Evolutionary conservation across 371 early-diverging fungal genomes (phyloP), one percentile per base, ranked within the genome.

Genomic region (Parasitella parasitica): DNA sequence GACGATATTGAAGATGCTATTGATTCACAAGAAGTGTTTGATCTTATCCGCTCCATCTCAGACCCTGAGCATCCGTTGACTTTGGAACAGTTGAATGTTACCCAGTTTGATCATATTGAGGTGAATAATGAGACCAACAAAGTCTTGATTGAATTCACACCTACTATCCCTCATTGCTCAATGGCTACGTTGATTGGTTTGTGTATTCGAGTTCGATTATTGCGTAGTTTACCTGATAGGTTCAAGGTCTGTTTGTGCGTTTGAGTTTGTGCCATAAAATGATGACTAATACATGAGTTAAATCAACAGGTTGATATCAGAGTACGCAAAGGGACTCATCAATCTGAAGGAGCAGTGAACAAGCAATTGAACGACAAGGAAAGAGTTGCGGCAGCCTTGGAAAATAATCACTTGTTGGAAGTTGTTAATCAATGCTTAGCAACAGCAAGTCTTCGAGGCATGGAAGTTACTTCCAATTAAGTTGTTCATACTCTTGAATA

Each of bases 321-420:
- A 22, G 95, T 99, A 38, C 85, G 89, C 57, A 85, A 94, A 66
- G 99, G 97, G 27, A 95, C 98, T 13, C 99, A 99, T 81, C 95
- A 95, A 67, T 92, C 93, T 13, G 98, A 97, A 71, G 80, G 83
- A 27, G 94, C 94, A 8, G 93, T 99, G 38, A 99, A 98, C 80
- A 99, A 98, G 77, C 99, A 99, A 76, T 81, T 99, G 56, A 96
- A 96, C 75, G 99, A 99, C 73, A 99, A 99, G 86, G 99, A 99
- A 71, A 86, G 99, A 58, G 99, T 99, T 6, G 96, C 97, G 3
- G 99, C 99, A 4, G 99, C 99, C 5, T 82, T 98, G 64, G 99
- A 99, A 69, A 99, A 99, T 77, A 79, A 80, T 6, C 93, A 95
- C 70, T 72, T 98, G 48, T 73, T 96, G 43, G 94, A 95, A 67